Evolutionary conservation across 1,284 basidiomycete genomes (phyloP).

Genomic region (Laetiporus sulphureus): DNA sequence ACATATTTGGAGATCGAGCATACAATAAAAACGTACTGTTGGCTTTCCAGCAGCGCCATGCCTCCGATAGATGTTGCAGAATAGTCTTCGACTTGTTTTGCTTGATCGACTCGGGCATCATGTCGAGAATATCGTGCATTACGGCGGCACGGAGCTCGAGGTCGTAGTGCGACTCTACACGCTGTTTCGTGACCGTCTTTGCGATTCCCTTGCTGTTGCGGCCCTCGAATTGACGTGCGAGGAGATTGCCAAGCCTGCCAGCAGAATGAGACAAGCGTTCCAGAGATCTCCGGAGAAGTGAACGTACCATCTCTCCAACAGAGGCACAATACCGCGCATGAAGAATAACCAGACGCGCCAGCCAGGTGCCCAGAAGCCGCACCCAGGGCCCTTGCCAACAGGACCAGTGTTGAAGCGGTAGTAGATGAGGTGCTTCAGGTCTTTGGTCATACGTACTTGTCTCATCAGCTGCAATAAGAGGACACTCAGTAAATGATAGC

Average conservation of each 20-base stretch:
- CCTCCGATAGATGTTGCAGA: slow-evolving; percentile 94
- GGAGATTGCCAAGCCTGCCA: slow-evolving; percentile 86
- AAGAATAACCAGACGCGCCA: slow-evolving; percentile 99
- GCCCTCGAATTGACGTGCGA: slow-evolving; percentile 97
- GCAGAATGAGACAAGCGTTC: too few relatives aligned
- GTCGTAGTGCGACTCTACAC: slow-evolving; percentile 98
- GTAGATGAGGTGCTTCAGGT: slow-evolving; percentile 96
- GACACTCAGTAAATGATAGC: slow-evolving; percentile 7
- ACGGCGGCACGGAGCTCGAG: slow-evolving; percentile 96
- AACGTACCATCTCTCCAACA: slow-evolving; percentile 86
- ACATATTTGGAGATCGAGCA: slow-evolving; percentile 2
- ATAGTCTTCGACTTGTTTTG: slow-evolving; percentile 99
- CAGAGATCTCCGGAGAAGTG: neutral
- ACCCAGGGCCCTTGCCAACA: slow-evolving; percentile 98
- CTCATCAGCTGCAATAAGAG: slow-evolving; percentile 72
- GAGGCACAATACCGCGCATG: slow-evolving; percentile 96
- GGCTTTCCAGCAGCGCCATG: slow-evolving; percentile 99
- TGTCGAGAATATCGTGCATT: slow-evolving; percentile 98
- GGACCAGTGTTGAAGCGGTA: slow-evolving; percentile 99
- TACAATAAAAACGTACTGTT: slow-evolving; percentile 58
- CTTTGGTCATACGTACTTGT: slow-evolving; percentile 99
- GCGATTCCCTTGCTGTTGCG: slow-evolving; percentile 94
- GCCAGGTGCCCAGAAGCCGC: slow-evolving; percentile 99
- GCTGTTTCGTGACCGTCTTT: slow-evolving; percentile 97
- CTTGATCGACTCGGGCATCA: slow-evolving; percentile 99